Conservation (phyloP, 148 eudicot species). For the Rhododendron ovatum region DNA sequence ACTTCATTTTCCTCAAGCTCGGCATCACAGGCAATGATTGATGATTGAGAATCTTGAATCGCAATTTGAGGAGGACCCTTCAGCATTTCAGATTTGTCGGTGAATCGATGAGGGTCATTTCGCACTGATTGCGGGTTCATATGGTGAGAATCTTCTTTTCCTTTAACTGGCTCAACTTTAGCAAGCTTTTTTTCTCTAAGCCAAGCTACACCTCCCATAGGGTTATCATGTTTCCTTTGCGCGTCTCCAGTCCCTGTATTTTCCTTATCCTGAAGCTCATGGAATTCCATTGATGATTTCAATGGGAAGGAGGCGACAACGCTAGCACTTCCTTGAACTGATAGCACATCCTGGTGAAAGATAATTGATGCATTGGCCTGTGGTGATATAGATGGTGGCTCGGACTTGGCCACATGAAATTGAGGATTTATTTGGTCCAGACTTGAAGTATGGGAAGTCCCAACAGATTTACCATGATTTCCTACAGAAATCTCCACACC, state of each 20-base stretch:
- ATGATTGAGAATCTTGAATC: neutral
- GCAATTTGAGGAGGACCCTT: conserved; percentile 1
- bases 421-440: neutral
- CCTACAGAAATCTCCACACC: conserved; percentile 38
- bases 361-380: neutral
- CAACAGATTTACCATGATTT: conserved; percentile 7
- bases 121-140: conserved; percentile 26
- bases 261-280: neutral
- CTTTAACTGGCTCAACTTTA: conserved; percentile 9
- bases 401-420: neutral
- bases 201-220: conserved; percentile 19
- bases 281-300: neutral
- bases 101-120: conserved; percentile 18
- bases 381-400: neutral
- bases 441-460: neutral
- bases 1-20: neutral
- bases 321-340: neutral
- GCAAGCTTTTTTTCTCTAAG: conserved; percentile 10
- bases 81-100: conserved; percentile 11
- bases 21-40: neutral
- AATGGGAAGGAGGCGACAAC: neutral
- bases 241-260: conserved; percentile 4
- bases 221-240: conserved; percentile 8
- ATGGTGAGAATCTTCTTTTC: conserved; percentile 10
- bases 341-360: neutral